Percentiles rank a stretch among this genome's conserved stretches.
These are phyloP conservation scores for Corynascus novoguineensis DNA, from an alignment of 495 filamentous ascomycete species.

Conservation along the genomic window DNA sequence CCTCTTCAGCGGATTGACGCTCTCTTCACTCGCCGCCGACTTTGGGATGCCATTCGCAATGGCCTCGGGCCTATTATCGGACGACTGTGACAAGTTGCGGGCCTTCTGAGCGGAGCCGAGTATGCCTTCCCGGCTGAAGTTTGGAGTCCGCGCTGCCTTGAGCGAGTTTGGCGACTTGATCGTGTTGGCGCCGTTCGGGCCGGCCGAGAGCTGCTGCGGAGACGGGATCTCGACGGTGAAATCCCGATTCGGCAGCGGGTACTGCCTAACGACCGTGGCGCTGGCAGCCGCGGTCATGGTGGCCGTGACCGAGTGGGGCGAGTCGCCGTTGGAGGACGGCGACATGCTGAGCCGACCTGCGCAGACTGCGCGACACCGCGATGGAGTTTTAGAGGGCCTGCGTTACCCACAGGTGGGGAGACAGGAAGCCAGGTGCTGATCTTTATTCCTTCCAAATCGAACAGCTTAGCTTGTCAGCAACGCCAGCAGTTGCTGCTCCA, in stretches of 20 bases:
- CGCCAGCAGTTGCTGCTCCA: slow-evolving; percentile 6
- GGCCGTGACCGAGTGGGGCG: slow-evolving; percentile 41
- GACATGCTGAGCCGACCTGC: slow-evolving; percentile 32
- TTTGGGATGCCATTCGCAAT: slow-evolving; percentile 43
- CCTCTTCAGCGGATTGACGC: slow-evolving; percentile 53
- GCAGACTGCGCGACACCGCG: background rate
- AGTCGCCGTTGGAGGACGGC: slow-evolving; percentile 49
- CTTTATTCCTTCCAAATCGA: slow-evolving; percentile 6
- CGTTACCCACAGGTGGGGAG: background rate
- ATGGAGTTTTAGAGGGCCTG: background rate
- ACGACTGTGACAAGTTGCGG: slow-evolving; percentile 49
- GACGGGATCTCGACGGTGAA: slow-evolving; percentile 47
- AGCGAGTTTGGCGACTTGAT: slow-evolving; percentile 48
- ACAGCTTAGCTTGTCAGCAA: slow-evolving; percentile 9
- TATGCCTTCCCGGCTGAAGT: slow-evolving; percentile 53
- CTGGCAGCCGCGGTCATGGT: slow-evolving; percentile 31
- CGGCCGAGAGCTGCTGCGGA: slow-evolving; percentile 37
- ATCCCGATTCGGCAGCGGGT: slow-evolving; percentile 41
- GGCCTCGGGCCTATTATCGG: slow-evolving; percentile 38
- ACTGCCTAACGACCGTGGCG: slow-evolving; percentile 36
- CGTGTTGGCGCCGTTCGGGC: slow-evolving; percentile 38
- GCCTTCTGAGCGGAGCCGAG: slow-evolving; percentile 54
- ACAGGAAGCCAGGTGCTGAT: background rate
- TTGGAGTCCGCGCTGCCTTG: slow-evolving; percentile 39
- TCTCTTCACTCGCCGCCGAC: slow-evolving; percentile 44